A percentile compares a stretch with the other conserved stretches of the same genome.
phyloP scores from a whole-genome alignment of 1,139 yeast genomes.

The Yamadazyma trypodendri region DNA sequence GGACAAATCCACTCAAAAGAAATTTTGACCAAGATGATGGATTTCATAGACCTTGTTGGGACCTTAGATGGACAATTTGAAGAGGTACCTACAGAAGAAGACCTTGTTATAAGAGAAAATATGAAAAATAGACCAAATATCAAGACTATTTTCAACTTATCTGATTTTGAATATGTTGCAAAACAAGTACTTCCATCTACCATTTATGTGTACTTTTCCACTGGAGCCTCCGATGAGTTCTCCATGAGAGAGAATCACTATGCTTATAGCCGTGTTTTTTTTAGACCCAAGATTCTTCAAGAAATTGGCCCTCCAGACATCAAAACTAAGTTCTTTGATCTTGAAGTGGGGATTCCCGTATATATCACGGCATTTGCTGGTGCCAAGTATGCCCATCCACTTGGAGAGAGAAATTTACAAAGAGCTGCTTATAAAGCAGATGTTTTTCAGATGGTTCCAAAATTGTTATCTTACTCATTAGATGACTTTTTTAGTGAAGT shows the following conservation, averaged over 20 bases:
- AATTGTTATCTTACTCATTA: slow-evolving; percentile 52
- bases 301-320: slow-evolving; percentile 53
- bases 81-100: slow-evolving; percentile 8
- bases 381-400: slow-evolving; percentile 55
- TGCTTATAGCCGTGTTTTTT: slow-evolving; percentile 77
- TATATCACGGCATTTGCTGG: slow-evolving; percentile 59
- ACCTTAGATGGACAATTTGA: slow-evolving; percentile 12
- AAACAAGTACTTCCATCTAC: slow-evolving; percentile 61
- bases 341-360: slow-evolving; percentile 49
- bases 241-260: slow-evolving; percentile 79
- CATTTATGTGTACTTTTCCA: slow-evolving; percentile 84
- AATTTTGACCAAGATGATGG: slow-evolving; percentile 17
- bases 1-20: slow-evolving; percentile 19
- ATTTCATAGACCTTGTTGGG: slow-evolving; percentile 10
- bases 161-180: slow-evolving; percentile 79
- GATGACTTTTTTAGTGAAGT: slow-evolving; percentile 56
- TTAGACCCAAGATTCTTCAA: slow-evolving; percentile 71
- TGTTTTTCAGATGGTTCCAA: slow-evolving; percentile 57
- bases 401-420: slow-evolving; percentile 53
- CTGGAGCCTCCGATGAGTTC: slow-evolving; percentile 85
- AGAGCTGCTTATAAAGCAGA: slow-evolving; percentile 45
- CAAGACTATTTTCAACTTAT: slow-evolving; percentile 54
- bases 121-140: slow-evolving; percentile 39
- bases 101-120: slow-evolving; percentile 8
- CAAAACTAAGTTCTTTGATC: slow-evolving; percentile 49